Evolutionary conservation across 2,329 filamentous ascomycete genomes (phyloP), one percentile per base, ranked within the genome.

Genomic region (Cladophialophora yegresii): DNA sequence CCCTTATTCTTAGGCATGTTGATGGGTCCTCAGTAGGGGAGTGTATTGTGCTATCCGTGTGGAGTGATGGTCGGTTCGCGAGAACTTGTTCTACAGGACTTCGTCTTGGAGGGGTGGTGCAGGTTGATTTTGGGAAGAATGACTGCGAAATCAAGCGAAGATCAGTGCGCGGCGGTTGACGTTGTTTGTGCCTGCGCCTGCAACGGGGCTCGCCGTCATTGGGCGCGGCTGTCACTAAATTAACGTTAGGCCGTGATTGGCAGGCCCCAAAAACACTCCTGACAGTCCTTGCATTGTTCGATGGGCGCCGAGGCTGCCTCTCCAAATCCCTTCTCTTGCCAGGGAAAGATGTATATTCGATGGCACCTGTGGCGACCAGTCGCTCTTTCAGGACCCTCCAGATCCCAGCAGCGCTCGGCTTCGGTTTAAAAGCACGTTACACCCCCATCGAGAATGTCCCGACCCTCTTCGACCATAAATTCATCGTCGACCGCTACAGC

Each of bases 1-100:
- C 93, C 93, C 89, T 97, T 97, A 81, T 97, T 97, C 91, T 97
- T 97, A 76, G 93, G 93, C 93, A 97, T 97, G 68, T 81, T 88
- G 80, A 73, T 70, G 12, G 58, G 36, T 40, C 57, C 22, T 61
- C 56, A 60, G 6, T 49, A 43, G 33, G 51, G 12, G 40, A 55
- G 23, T 20, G 28, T 26, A 12, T 33, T 23, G 51, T 22, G 16
- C 6, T 49, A 26, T 54, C 20, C 2, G 16, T 50, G 3, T 53
- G 56, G 56, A 30, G 40, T 30, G 43, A 16, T 30, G n/a, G 33
- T 54, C 33, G 36, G 36, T 22, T 54, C 30, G 49, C 10, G 45
- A 51, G 36, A 36, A 36, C n/a, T 26, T 50, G 57, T 23, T 40
- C 47, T 36, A 22, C 20, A 10, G 32, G 50, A 30, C 22, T 60